Base-by-base conservation (phyloP, 495 filamentous ascomycete species). In the Ramalina peruviana region DNA sequence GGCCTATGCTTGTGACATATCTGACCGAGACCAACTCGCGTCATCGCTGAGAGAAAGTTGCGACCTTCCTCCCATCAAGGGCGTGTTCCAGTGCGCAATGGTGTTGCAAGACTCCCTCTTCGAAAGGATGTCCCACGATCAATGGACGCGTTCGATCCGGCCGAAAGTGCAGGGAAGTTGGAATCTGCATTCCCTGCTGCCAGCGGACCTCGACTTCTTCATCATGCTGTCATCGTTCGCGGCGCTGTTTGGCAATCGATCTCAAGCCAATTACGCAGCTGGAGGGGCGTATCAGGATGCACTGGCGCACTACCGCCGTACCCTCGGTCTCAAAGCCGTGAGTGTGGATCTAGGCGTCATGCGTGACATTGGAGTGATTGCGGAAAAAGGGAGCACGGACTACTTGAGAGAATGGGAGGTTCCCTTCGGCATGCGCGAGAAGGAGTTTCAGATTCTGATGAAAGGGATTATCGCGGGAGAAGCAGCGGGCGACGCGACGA, bases 231-330 rank as follows among this genome's bases (percentile, higher is more conserved):
- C 70, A 6, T 82, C 78, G 0, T 66, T 71, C 17, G 65, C 74
- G 17, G 71, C 71, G 26, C 63, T 69, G 17, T 67, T 79, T 20
- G 78, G 78, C 6, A 76, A 68, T 1, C 60, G 69, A 44, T 70
- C 71, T 1, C 78, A 82, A 58, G 67, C 72, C 3, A 76, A 76
- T 19, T 82, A 82, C 60, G 69, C 73, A 19, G 73, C 75, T 15
- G 75, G 69, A 36, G 36, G 36, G n/a, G 43, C 54, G 0, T 57
- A 43, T 20, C 52, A 46, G 19, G 53, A 58, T 30, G 53, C 53
- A 1, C 21, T 58, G 13, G 56, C 56, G 2, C 40, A 46, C n/a
- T 30, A 56, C 40, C 53, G 56, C 11, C 39, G 40, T 1, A 3
- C 25, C 5, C 38, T 38, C 2, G 56, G 56, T 2, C 42, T 46